These are phyloP conservation scores for Citrus reticulata DNA, from an alignment of 345 rosid species.

Conservation along the genomic window DNA sequence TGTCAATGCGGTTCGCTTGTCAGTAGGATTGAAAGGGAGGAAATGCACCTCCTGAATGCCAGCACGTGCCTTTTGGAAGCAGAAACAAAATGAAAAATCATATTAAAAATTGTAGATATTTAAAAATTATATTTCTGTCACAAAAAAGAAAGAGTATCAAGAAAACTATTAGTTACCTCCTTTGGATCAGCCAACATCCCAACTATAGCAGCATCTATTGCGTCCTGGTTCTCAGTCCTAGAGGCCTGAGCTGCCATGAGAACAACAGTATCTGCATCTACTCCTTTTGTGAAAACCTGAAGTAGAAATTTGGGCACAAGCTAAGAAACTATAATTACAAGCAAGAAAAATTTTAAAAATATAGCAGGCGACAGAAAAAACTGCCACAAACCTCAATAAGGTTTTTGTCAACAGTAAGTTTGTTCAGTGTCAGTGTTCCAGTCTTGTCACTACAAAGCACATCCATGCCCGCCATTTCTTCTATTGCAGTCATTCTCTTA, in stretches of 20 bases:
- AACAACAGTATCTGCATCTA: slow-evolving; percentile 82
- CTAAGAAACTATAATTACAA: slow-evolving; percentile 10
- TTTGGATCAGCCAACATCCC: slow-evolving; percentile 98
- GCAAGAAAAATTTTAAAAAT: background rate
- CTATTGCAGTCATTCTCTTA: slow-evolving; percentile 99
- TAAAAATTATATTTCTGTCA: background rate
- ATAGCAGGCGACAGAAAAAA: slow-evolving; percentile 3
- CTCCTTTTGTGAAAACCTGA: slow-evolving; percentile 90
- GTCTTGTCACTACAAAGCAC: slow-evolving; percentile 99
- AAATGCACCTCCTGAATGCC: slow-evolving; percentile 92
- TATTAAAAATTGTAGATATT: background rate
- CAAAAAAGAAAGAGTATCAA: background rate
- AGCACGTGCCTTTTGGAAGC: slow-evolving; percentile 73
- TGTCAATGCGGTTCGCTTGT: slow-evolving; percentile 94
- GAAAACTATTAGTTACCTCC: slow-evolving; percentile 48
- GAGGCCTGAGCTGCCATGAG: slow-evolving; percentile 98
- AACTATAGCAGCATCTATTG: slow-evolving; percentile 93
- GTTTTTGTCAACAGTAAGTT: slow-evolving; percentile 90
- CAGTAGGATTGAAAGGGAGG: slow-evolving; percentile 98
- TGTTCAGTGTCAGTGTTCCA: slow-evolving; percentile 94
- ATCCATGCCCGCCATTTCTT: slow-evolving; percentile 99
- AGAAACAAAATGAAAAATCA: slow-evolving; percentile 7
- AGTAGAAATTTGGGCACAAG: slow-evolving; percentile 17
- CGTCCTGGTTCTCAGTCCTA: slow-evolving; percentile 92
- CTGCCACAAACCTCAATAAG: slow-evolving; percentile 73